Evolutionary conservation across 768 basidiomycete genomes (phyloP).

Genomic region (Rhizopogon sp.): DNA sequence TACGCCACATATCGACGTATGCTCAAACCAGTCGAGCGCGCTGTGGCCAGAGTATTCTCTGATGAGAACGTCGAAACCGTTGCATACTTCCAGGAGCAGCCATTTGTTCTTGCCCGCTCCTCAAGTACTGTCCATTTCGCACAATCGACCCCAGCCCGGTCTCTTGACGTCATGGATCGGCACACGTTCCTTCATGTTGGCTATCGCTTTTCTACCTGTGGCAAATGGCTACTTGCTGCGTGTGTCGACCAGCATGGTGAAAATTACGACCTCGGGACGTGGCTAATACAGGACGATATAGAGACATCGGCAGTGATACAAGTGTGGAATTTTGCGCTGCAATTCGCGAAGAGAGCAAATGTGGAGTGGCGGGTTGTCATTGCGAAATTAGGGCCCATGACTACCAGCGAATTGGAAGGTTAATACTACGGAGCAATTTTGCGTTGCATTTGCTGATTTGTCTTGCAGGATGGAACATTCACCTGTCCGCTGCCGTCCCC

Average conservation of each 20-base stretch:
- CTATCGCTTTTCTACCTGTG: constrained; percentile 59
- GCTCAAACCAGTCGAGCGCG: constrained; percentile 52
- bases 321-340: constrained; percentile 67
- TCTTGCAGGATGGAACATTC: constrained; percentile 59
- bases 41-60: constrained; percentile 49
- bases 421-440: constrained; percentile 17
- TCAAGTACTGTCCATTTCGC: constrained; percentile 30
- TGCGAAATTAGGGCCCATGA: constrained; percentile 61
- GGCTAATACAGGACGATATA: constrained; percentile 50
- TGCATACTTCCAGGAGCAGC: constrained; percentile 59
- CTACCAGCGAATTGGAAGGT: constrained; percentile 61
- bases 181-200: constrained; percentile 73
- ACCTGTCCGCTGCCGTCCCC: constrained; percentile 39
- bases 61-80: constrained; percentile 34
- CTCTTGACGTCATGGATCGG: constrained; percentile 49
- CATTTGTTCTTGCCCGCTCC: constrained; percentile 56
- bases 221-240: constrained; percentile 74
- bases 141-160: constrained; percentile 32
- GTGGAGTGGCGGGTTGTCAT: constrained; percentile 81
- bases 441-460: constrained; percentile 3
- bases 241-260: constrained; percentile 80
- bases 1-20: constrained; percentile 71
- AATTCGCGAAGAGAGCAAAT: constrained; percentile 58
- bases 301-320: constrained; percentile 47
- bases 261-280: constrained; percentile 61